Evolutionary conservation across 345 rosid genomes (phyloP), one percentile per base, ranked within the genome.

Genomic region (Clausena lansium): DNA sequence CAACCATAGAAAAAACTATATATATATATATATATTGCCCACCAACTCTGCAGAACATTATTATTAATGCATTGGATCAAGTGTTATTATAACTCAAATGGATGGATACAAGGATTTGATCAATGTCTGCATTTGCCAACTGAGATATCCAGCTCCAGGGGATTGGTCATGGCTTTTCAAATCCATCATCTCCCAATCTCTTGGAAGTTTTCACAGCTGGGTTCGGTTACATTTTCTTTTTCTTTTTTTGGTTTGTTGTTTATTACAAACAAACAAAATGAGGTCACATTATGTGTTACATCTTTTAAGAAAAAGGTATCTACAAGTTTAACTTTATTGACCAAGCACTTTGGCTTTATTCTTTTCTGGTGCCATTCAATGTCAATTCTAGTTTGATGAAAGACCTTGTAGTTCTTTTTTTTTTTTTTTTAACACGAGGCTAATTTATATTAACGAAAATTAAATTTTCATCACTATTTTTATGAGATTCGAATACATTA

Each of bases 61-160:
- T 63, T 64, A 35, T 68, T 60, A 69, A 70, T 70, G 83, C 70
- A 45, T 75, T 75, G 77, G 70, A 45, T 75, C 77, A 63, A 62
- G 61, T 75, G 77, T 22, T 47, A 62, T 27, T 25, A 45, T 41
- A 41, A 41, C 28, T 74, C 58, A 28, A 45, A 28, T 20, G 41
- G 50, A 41, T 71, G 52, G 72, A 27, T 62, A 52, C 72, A 75
- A 10, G 19, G 70, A 69, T 39, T 52, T 61, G n/a, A 36, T 57
- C 70, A 13, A 4, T 71, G 9, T 54, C 58, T 70, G 69, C 71
- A 76, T 6, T 11, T 71, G 50, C 77, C 83, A 70, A 74, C 61
- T 57, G 63, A 65, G 30, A 62, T 13, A 38, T 45, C 33, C 20
- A 74, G 11, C 47, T 74, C 58, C 69, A 45, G 45, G 13, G 70